Evolutionary conservation across 169 alveolate genomes (phyloP).

Genomic region (Eimeria maxima): DNA sequence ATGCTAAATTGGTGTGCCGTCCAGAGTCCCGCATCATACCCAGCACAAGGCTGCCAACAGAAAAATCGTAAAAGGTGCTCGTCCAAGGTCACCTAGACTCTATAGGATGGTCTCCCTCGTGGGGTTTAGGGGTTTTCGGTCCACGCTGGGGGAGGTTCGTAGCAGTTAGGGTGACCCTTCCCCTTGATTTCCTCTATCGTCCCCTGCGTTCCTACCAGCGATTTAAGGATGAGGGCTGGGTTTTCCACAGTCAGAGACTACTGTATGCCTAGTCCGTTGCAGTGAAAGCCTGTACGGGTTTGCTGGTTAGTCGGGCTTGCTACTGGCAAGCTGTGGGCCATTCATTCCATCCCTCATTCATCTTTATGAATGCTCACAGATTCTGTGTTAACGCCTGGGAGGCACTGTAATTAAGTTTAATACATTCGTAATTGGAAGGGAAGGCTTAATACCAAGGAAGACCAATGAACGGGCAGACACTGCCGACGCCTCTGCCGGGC

Average conservation of each 20-base stretch:
- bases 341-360: background rate
- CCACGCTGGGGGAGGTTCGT: no score
- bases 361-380: background rate
- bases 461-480: background rate
- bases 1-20: no score
- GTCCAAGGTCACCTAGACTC: background rate
- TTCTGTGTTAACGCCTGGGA: background rate
- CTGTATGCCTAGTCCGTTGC: background rate
- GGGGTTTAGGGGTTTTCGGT: background rate
- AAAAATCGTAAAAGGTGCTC: background rate
- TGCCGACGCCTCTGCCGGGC: slow-evolving; percentile 9
- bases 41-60: background rate
- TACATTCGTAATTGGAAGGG: background rate
- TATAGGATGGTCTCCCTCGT: background rate
- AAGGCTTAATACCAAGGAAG: background rate
- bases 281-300: background rate
- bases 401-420: background rate
- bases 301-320: background rate
- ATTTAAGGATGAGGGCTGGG: background rate
- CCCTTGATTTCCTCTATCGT: background rate
- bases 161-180: background rate
- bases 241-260: background rate
- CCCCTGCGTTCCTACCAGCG: background rate
- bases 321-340: background rate
- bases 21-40: background rate